Conservation (phyloP, 257 asterid species). For the Thymus quinquecostatus region DNA sequence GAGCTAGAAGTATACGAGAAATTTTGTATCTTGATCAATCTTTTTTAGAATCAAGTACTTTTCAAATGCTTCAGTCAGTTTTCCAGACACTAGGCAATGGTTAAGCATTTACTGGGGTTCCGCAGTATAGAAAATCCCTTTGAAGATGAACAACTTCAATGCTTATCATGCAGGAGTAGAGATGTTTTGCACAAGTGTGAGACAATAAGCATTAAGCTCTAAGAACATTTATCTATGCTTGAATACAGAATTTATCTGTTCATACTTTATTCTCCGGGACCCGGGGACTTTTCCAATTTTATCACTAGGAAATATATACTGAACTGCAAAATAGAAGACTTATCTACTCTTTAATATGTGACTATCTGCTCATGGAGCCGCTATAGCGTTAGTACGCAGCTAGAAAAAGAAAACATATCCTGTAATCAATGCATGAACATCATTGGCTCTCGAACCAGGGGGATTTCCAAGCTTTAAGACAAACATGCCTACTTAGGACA, state of each 20-base stretch:
- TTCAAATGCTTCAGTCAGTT: not conserved
- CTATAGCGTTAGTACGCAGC: not conserved
- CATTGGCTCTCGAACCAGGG: not conserved
- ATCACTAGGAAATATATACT: not conserved
- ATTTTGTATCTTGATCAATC: constrained; percentile 11
- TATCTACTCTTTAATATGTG: not conserved
- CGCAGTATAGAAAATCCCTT: constrained; percentile 7
- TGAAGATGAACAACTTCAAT: constrained; percentile 1
- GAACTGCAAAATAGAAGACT: constrained; percentile 11
- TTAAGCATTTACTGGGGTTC: constrained; percentile 19
- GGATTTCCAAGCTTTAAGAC: constrained; percentile 18
- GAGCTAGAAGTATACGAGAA: not conserved
- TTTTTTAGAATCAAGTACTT: constrained; percentile 13
- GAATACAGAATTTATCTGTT: not conserved
- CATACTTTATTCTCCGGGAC: not conserved
- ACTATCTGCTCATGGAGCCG: not conserved
- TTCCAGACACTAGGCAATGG: constrained; percentile 12
- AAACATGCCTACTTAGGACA: constrained; percentile 17
- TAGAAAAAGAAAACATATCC: not conserved
- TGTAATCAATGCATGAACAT: not conserved
- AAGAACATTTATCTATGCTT: not conserved
- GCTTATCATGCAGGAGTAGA: constrained; percentile 1
- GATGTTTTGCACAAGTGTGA: constrained; percentile 2
- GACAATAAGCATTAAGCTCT: not conserved
- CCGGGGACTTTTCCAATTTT: not conserved